Evolutionary conservation across 2,329 filamentous ascomycete genomes (phyloP).

Genomic region (Clarireedia sp.): DNA sequence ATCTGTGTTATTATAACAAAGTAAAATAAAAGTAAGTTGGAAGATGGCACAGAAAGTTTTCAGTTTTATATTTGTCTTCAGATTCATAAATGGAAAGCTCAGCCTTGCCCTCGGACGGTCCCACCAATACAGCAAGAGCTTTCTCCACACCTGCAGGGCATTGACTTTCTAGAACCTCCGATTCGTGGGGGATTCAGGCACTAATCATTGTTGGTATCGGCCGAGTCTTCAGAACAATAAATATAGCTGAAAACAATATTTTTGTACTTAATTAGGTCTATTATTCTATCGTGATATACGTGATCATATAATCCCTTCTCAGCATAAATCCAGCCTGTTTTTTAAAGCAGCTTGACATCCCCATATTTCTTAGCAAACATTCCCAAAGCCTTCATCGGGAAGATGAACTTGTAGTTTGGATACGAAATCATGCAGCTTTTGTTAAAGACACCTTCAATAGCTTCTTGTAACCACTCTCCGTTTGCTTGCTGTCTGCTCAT

Average conservation of each 20-base stretch:
- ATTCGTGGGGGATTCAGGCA: no score
- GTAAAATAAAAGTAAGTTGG: no score
- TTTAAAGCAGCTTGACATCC: conserved; percentile 18
- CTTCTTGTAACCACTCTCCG: conserved; percentile 91
- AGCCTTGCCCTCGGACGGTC: no score
- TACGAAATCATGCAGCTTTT: conserved; percentile 99
- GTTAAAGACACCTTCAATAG: conserved; percentile 97
- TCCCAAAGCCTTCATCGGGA: conserved; percentile 86
- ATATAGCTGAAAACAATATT: no score
- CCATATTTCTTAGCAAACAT: conserved; percentile 47
- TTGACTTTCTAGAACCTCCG: no score
- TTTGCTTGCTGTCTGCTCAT: conserved; percentile 80
- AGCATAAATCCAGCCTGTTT: neutral
- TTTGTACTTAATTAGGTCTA: neutral
- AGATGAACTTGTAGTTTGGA: conserved; percentile 97
- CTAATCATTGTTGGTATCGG: no score
- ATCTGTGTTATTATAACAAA: neutral
- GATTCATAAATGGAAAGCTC: no score
- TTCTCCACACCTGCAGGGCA: no score
- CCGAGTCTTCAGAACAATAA: no score
- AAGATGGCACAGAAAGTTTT: no score
- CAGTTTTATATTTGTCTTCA: no score
- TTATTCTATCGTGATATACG: neutral
- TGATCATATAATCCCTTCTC: neutral
- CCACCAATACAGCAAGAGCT: no score